A percentile compares a stretch with the other conserved stretches of the same genome.
Conservation (phyloP, 1,139 yeast genomes). For the Yamadazyma friedrichii region DNA sequence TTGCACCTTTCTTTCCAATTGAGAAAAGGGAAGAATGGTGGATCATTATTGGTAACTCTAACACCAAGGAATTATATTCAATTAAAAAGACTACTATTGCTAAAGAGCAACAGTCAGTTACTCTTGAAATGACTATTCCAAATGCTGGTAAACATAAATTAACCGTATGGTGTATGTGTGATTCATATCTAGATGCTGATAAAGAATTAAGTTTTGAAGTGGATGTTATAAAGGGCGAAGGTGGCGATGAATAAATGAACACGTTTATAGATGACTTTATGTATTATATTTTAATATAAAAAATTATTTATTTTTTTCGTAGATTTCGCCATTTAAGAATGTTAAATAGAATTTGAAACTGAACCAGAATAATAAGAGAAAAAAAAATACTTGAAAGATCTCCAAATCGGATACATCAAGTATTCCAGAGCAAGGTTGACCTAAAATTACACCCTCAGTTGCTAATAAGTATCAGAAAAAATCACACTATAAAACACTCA, state of each 20-base stretch:
- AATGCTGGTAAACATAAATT: constrained; percentile 59
- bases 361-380: neutral
- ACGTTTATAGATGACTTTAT: neutral
- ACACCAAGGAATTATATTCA: constrained; percentile 63
- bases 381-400: neutral
- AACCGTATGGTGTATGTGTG: constrained; percentile 85
- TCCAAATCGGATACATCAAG: neutral
- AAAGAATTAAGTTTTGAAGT: constrained; percentile 56
- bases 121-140: constrained; percentile 59
- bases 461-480: no score
- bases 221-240: constrained; percentile 6
- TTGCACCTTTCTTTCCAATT: constrained; percentile 55
- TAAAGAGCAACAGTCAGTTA: constrained; percentile 52
- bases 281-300: neutral
- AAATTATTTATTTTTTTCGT: neutral
- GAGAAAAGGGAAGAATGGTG: constrained; percentile 82
- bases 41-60: constrained; percentile 74
- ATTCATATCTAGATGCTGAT: constrained; percentile 87
- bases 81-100: constrained; percentile 63
- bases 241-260: neutral
- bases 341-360: neutral
- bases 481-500: no score
- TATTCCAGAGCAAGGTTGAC: no score
- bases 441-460: no score
- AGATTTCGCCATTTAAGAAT: neutral